Evolutionary conservation across 2,329 filamentous ascomycete genomes (phyloP).

Genomic region (Boeremia lycopersici): DNA sequence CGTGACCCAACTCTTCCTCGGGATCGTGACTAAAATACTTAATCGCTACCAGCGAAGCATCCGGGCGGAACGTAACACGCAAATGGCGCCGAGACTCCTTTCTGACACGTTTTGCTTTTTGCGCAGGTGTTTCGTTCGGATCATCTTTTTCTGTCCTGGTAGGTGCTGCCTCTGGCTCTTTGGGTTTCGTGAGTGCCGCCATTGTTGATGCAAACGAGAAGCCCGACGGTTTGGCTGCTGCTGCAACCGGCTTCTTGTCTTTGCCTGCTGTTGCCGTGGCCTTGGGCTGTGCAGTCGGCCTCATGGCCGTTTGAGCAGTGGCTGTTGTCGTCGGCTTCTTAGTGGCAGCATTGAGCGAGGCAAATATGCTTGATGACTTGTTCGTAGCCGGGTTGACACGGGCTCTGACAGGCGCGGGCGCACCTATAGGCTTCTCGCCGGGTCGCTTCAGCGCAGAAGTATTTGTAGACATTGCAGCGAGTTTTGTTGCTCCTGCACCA

Average conservation of each 20-base stretch:
- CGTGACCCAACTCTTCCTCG: conserved; percentile 71
- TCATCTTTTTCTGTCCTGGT: conserved; percentile 59
- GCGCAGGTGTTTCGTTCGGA: conserved; percentile 68
- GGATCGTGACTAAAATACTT: conserved; percentile 74
- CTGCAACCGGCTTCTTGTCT: conserved; percentile 37
- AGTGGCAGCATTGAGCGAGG: conserved; percentile 52
- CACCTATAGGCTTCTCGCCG: conserved; percentile 34
- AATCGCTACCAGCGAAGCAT: conserved; percentile 68
- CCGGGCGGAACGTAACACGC: conserved; percentile 73
- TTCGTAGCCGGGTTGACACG: conserved; percentile 48
- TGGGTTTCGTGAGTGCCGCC: conserved; percentile 58
- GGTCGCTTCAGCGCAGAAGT: conserved; percentile 33
- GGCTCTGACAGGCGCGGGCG: conserved; percentile 36
- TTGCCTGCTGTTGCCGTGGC: conserved; percentile 25
- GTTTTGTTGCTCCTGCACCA: conserved; percentile 15
- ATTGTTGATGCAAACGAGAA: conserved; percentile 51
- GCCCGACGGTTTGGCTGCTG: conserved; percentile 34
- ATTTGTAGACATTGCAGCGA: conserved; percentile 15
- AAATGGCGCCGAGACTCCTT: conserved; percentile 75
- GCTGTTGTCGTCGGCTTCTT: conserved; percentile 49
- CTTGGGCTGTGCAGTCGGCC: conserved; percentile 35
- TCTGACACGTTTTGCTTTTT: conserved; percentile 69
- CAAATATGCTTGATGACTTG: conserved; percentile 54
- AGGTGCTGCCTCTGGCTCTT: conserved; percentile 55
- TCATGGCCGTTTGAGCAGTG: conserved; percentile 29